phyloP scores from a whole-genome alignment of 805 yeast species.

The Wickerhamiella vanderwaltii region DNA sequence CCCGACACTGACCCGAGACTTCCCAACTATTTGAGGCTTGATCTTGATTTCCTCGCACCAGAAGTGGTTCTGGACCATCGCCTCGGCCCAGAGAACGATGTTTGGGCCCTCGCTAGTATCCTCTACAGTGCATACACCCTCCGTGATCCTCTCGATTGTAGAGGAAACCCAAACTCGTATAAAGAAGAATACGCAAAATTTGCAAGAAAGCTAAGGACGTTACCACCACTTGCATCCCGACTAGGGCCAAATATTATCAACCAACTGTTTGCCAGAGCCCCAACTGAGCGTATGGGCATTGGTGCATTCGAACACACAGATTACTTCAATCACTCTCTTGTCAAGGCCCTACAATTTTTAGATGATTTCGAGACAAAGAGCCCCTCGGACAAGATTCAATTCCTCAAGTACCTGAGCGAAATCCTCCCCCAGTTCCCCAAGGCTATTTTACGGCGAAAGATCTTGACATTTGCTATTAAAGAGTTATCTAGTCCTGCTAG shows the following conservation, averaged over 20 bases:
- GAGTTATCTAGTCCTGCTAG: slow-evolving; percentile 28
- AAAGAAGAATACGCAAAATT: slow-evolving; percentile 36
- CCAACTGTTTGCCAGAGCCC: slow-evolving; percentile 31
- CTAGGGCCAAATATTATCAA: slow-evolving; percentile 27
- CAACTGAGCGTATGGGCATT: slow-evolving; percentile 46
- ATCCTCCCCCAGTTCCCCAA: slow-evolving; percentile 49
- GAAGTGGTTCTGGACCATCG: slow-evolving; percentile 59
- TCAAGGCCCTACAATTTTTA: slow-evolving; percentile 65
- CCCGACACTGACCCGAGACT: slow-evolving; percentile 66
- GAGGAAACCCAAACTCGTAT: slow-evolving; percentile 39
- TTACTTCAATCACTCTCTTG: slow-evolving; percentile 71
- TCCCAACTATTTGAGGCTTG: slow-evolving; percentile 58
- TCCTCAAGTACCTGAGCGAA: slow-evolving; percentile 50
- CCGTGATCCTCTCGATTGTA: slow-evolving; percentile 36
- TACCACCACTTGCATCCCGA: slow-evolving; percentile 27
- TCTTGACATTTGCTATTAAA: slow-evolving; percentile 56
- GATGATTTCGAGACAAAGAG: slow-evolving; percentile 75
- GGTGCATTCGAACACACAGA: slow-evolving; percentile 58
- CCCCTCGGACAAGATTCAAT: slow-evolving; percentile 51
- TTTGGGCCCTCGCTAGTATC: slow-evolving; percentile 72
- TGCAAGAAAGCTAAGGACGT: slow-evolving; percentile 25
- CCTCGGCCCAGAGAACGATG: slow-evolving; percentile 58
- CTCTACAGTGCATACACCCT: slow-evolving; percentile 53
- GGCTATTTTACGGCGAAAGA: slow-evolving; percentile 48
- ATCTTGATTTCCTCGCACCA: slow-evolving; percentile 72